Percentiles rank a stretch among this genome's conserved stretches.
These are phyloP conservation scores for Graphium sp. DNA, from an alignment of 2,329 filamentous ascomycete genomes.

Conservation along the genomic window DNA sequence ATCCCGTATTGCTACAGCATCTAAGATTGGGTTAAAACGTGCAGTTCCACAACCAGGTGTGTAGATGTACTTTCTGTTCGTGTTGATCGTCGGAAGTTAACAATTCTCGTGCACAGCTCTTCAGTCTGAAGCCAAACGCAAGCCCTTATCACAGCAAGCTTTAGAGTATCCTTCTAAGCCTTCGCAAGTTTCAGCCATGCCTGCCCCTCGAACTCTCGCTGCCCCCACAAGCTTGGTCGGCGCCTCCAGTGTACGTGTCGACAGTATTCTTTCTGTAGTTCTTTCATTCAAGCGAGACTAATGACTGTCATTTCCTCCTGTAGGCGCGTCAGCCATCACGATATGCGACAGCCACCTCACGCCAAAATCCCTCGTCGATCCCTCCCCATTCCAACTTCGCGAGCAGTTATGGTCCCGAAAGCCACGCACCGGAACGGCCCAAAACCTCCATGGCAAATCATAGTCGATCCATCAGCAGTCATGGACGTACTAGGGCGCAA, in stretches of 20 bases:
- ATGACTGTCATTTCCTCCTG: background rate
- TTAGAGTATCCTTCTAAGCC: conserved; percentile 28
- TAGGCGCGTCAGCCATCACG: background rate
- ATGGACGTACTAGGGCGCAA: conserved; percentile 13
- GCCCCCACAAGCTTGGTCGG: conserved; percentile 14
- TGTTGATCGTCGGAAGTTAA: conserved; percentile 4
- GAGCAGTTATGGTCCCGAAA: conserved; percentile 37
- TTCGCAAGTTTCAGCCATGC: conserved; percentile 20
- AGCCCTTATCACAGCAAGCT: conserved; percentile 36
- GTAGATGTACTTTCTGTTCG: conserved; percentile 7
- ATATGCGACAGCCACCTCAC: too few relatives aligned
- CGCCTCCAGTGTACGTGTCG: conserved; percentile 6
- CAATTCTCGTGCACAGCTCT: background rate
- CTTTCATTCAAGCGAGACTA: background rate
- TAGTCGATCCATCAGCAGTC: conserved; percentile 23
- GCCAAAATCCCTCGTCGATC: background rate
- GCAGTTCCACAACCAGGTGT: conserved; percentile 26
- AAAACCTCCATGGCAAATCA: conserved; percentile 29
- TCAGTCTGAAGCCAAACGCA: conserved; percentile 32
- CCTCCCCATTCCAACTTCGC: conserved; percentile 23
- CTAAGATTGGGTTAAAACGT: conserved; percentile 30
- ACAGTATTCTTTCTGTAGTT: background rate
- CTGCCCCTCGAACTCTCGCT: conserved; percentile 24
- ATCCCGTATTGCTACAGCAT: conserved; percentile 19
- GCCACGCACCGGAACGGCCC: conserved; percentile 28